Conservation (phyloP, 441 rosid species). For the Erodium trifolium region DNA sequence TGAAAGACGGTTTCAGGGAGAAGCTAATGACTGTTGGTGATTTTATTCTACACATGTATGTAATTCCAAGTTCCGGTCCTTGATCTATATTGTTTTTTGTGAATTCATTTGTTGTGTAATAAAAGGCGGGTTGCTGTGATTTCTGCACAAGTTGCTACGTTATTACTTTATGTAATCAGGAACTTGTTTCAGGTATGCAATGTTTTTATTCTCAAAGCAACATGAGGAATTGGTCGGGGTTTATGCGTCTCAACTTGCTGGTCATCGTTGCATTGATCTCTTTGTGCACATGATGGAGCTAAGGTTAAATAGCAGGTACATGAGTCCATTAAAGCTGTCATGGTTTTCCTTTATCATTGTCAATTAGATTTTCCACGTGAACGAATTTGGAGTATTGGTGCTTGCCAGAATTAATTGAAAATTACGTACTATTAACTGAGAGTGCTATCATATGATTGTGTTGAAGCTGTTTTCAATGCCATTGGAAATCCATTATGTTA, state of each 20-base stretch:
- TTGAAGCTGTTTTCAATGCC: neutral
- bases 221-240: slow-evolving; percentile 93
- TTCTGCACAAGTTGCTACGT: slow-evolving; percentile 9
- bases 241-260: slow-evolving; percentile 94
- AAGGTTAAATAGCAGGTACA: slow-evolving; percentile 79
- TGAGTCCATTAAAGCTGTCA: neutral
- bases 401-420: slow-evolving; percentile 8
- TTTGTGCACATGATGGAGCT: slow-evolving; percentile 99
- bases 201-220: slow-evolving; percentile 93
- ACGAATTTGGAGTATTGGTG: slow-evolving; percentile 1
- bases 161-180: slow-evolving; percentile 19
- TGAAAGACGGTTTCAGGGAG: slow-evolving; percentile 67
- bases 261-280: slow-evolving; percentile 87
- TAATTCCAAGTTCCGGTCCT: slow-evolving; percentile 14
- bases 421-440: slow-evolving; percentile 6
- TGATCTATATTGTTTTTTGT: neutral
- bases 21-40: slow-evolving; percentile 89
- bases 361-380: neutral
- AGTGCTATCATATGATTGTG: neutral
- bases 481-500: slow-evolving; percentile 5
- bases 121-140: neutral
- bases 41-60: slow-evolving; percentile 84
- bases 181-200: slow-evolving; percentile 66
- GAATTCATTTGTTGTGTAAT: slow-evolving; percentile 2
- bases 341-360: neutral